Percentiles rank a stretch among this genome's conserved stretches.
These are phyloP conservation scores for Puccinia brachypodii DNA, from an alignment of 1,284 basidiomycete species.

Conservation along the genomic window DNA sequence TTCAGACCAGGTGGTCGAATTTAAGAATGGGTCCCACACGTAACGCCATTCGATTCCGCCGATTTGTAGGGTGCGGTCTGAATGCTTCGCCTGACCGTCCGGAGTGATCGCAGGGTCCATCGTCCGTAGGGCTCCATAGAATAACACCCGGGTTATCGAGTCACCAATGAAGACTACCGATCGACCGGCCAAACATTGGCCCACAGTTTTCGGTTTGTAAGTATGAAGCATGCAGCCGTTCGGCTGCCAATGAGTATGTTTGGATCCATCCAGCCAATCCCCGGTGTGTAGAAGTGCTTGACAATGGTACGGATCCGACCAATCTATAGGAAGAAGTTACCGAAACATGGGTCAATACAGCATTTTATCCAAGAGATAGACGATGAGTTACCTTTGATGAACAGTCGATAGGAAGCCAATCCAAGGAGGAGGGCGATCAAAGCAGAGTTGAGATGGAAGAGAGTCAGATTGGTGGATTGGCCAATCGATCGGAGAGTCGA, in stretches of 20 bases:
- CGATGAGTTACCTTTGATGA: constrained; percentile 18
- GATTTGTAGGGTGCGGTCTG: constrained; percentile 60
- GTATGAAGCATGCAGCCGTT: constrained; percentile 43
- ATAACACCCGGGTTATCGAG: constrained; percentile 74
- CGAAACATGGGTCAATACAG: neutral
- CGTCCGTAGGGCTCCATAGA: constrained; percentile 66
- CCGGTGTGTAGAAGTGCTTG: constrained; percentile 45
- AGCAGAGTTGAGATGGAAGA: constrained; percentile 24
- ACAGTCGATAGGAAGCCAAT: constrained; percentile 30
- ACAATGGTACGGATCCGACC: constrained; percentile 46
- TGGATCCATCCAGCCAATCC: constrained; percentile 33
- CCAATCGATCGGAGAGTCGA: constrained; percentile 23
- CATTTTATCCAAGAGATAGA: neutral
- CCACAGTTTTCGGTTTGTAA: constrained; percentile 41
- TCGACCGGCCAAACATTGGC: constrained; percentile 53
- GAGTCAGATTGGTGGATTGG: constrained; percentile 24
- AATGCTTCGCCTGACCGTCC: constrained; percentile 49
- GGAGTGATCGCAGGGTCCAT: constrained; percentile 57
- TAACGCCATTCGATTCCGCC: constrained; percentile 61
- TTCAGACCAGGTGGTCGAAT: constrained; percentile 64
- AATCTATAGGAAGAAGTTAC: neutral
- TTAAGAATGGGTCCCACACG: constrained; percentile 64
- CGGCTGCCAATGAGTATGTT: constrained; percentile 44
- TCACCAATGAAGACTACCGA: constrained; percentile 77
- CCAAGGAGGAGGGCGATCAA: constrained; percentile 27